Base-by-base conservation (phyloP, 345 rosid species). In the Pseudoturritis turrita region DNA sequence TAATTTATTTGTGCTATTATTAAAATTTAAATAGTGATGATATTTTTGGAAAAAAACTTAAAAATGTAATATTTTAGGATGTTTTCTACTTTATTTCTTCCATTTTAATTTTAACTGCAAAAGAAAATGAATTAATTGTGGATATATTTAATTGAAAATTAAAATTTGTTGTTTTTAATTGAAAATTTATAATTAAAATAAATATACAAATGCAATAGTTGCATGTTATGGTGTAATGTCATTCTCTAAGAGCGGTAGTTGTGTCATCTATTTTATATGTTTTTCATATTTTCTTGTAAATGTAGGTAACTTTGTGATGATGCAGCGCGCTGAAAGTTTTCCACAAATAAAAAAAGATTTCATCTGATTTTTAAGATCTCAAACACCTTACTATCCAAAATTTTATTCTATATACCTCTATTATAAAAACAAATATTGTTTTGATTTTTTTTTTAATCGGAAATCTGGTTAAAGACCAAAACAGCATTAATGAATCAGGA, bases 181-280 rank as follows among this genome's bases (percentile, higher is more conserved):
- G 26, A 18, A 15, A 36, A 29, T 5, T 15, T 3, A 51, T 37
- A 37, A 39, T 26, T 14, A 21, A 41, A 22, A 41, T 6, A 23
- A 55, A 65, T 28, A 46, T 1, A 47, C 17, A 74, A 58, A 60
- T 67, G 41, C 15, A 41, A 22, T 52, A 68, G 2, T 9, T 41
- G 29, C 50, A 33, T 5, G 66, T 50, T 68, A 31, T 44, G 74
- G 74, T 75, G 74, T 43, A 22, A 53, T 21, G 78, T 75, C 79
- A 1, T 45, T 61, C 62, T 75, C 70, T 9, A 25, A 49, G 73
- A 4, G 56, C 10, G 72, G 63, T 60, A 41, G 78, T 41, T 67
- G 73, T 52, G 56, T 60, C 78, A 67, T 67, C 47, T 59, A 7
- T 12, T 59, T 25, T 19, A 17, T 57, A 49, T 66, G 73, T 40